A percentile compares a stretch with the other conserved stretches of the same genome.
Conservation (phyloP, 306 rosid genomes). For the Lithocarpus polystachyus region DNA sequence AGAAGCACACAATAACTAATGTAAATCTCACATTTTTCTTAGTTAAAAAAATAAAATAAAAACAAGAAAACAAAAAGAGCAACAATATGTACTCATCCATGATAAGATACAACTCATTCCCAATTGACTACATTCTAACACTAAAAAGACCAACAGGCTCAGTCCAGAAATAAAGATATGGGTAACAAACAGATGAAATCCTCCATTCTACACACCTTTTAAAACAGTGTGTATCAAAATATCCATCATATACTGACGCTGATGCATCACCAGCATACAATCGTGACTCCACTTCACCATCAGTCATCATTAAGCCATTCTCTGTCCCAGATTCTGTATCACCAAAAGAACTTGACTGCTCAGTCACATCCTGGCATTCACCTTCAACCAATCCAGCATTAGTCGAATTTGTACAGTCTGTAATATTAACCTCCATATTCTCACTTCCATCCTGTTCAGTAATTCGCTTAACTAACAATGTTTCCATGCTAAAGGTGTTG, state of each 20-base stretch:
- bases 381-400: constrained; percentile 29
- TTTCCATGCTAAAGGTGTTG: constrained; percentile 25
- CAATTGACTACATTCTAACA: too few relatives aligned
- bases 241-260: constrained; percentile 34
- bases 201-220: too few relatives aligned
- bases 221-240: constrained; percentile 14
- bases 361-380: constrained; percentile 39
- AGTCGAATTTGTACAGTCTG: constrained; percentile 18
- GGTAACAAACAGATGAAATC: too few relatives aligned
- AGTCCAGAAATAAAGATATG: neutral
- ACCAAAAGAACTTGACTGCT: constrained; percentile 74
- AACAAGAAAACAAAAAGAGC: neutral
- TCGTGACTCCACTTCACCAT: constrained; percentile 57
- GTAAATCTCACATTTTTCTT: neutral
- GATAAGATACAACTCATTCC: neutral
- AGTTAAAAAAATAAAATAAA: neutral
- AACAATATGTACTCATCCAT: neutral
- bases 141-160: neutral
- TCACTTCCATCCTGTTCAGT: constrained; percentile 18
- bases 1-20: constrained; percentile 4
- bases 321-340: constrained; percentile 51
- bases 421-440: constrained; percentile 53
- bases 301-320: constrained; percentile 35
- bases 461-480: constrained; percentile 15
- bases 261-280: constrained; percentile 18